Evolutionary conservation across 352 stramenopile genomes (phyloP).

Genomic region (Phytophthora podocarpi): DNA sequence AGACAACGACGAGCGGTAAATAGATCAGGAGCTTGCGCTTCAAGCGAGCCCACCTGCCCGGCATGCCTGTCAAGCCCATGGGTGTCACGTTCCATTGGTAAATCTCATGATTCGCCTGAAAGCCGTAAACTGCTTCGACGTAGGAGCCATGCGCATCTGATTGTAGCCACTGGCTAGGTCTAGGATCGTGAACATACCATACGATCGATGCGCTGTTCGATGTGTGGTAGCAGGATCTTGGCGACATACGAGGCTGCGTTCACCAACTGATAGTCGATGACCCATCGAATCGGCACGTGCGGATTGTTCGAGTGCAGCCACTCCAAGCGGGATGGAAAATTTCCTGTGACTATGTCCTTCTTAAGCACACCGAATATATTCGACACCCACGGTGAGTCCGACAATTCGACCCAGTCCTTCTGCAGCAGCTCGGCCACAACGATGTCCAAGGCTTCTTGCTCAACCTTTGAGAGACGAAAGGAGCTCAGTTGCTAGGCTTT

Average conservation of each 20-base stretch:
- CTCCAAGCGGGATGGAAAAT: not conserved
- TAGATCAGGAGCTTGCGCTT: constrained; percentile 19
- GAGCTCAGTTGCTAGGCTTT: not conserved
- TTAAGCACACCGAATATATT: not conserved
- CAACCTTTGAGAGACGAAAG: not conserved
- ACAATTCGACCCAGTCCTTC: not conserved
- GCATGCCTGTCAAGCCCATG: constrained; percentile 44
- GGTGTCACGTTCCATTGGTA: constrained; percentile 44
- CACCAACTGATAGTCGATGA: not conserved
- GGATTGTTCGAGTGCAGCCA: not conserved
- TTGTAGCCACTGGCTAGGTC: constrained; percentile 37
- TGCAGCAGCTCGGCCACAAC: not conserved
- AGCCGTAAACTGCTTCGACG: constrained; percentile 27
- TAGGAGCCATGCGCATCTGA: constrained; percentile 28
- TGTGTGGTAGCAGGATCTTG: constrained; percentile 17
- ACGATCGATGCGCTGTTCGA: constrained; percentile 16
- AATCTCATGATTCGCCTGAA: constrained; percentile 37
- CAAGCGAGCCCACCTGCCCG: constrained; percentile 40
- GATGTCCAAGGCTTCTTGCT: not conserved
- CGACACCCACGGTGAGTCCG: not conserved
- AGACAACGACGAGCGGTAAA: not conserved
- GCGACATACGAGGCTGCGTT: constrained; percentile 3
- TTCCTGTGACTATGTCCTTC: not conserved
- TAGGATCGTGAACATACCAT: constrained; percentile 26
- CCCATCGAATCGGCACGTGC: not conserved